Base-by-base conservation (phyloP, 352 stramenopile genomes). In the Saprolegnia diclina region DNA sequence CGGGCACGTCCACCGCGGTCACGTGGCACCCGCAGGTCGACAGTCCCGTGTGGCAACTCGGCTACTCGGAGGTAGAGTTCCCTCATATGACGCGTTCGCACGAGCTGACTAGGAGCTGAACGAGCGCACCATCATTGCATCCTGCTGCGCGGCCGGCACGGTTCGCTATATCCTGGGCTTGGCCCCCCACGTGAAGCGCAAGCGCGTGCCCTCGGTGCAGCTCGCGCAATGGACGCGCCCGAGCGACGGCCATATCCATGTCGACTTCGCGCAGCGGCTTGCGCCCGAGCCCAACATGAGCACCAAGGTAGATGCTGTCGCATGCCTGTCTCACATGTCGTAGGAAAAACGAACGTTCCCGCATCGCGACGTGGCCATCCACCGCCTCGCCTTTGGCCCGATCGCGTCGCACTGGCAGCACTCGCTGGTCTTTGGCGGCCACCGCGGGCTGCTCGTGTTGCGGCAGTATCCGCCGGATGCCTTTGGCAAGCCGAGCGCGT, bases 21-120 rank as follows among this genome's bases (percentile, higher is more conserved):
- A 82, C 91, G 54, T 90, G 82, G 44, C 87, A 95, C 55, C 83
- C 87, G 7, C 87, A 95, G 64, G 79, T 91, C 56, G 87, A 95
- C 54, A 92, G 85, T 1, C 87, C 87, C 0, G 81, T 95, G 24
- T 95, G 87, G 87, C 54, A 52, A n/a, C 10, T 59, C n/a, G 21
- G 44, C 19, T 62, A 14, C 13, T 29, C 46, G 10, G 19, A 46
- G 22, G 63, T 69, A 54, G 6, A 35, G n/a, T n/a, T n/a, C n/a
- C n/a, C n/a, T n/a, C n/a, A n/a, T n/a, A n/a, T n/a, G n/a, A n/a
- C n/a, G n/a, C n/a, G n/a, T n/a, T n/a, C n/a, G n/a, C n/a, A n/a
- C n/a, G n/a, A n/a, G n/a, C n/a, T n/a, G n/a, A n/a, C n/a, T 83
- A 91, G 56, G 81, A 59, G 19, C 13, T 74, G 32, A 82, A 82